A percentile compares a stretch with the other conserved stretches of the same genome.
These are phyloP conservation scores for Mitragyna speciosa DNA, from an alignment of 257 asterid species.

Conservation along the genomic window DNA sequence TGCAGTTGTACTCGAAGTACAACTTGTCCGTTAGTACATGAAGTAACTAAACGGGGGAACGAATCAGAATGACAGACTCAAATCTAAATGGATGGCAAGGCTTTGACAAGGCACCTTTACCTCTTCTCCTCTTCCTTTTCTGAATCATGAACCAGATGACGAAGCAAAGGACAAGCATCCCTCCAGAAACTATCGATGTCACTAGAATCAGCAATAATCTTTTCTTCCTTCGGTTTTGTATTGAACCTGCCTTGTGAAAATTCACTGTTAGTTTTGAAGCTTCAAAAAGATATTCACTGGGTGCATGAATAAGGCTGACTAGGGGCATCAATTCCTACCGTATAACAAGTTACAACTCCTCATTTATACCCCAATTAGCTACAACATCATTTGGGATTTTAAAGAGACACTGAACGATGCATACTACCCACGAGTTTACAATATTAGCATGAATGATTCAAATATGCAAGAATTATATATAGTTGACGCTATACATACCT, in stretches of 20 bases:
- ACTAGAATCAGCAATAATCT: neutral
- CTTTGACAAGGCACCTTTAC: slow-evolving; percentile 6
- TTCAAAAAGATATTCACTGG: too few species aligned
- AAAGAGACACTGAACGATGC: neutral
- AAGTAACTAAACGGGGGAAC: neutral
- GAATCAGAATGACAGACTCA: neutral
- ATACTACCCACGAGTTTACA: neutral
- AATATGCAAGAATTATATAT: neutral
- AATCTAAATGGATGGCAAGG: neutral
- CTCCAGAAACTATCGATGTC: slow-evolving; percentile 3
- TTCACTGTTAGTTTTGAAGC: neutral
- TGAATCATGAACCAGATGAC: slow-evolving; percentile 8
- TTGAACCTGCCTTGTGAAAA: neutral
- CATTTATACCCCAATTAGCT: neutral
- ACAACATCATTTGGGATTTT: neutral
- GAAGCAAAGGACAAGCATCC: slow-evolving; percentile 11
- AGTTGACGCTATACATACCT: slow-evolving; percentile 14
- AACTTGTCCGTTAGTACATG: neutral
- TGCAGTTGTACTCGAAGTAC: neutral
- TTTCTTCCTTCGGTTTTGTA: neutral
- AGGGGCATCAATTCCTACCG: neutral
- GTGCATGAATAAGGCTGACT: neutral
- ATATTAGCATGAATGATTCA: neutral
- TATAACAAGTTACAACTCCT: neutral
- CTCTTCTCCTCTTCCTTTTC: slow-evolving; percentile 10